Evolutionary conservation across 2,329 filamentous ascomycete genomes (phyloP), one percentile per base, ranked within the genome.

Genomic region (Dendrostoma leiphaemia): DNA sequence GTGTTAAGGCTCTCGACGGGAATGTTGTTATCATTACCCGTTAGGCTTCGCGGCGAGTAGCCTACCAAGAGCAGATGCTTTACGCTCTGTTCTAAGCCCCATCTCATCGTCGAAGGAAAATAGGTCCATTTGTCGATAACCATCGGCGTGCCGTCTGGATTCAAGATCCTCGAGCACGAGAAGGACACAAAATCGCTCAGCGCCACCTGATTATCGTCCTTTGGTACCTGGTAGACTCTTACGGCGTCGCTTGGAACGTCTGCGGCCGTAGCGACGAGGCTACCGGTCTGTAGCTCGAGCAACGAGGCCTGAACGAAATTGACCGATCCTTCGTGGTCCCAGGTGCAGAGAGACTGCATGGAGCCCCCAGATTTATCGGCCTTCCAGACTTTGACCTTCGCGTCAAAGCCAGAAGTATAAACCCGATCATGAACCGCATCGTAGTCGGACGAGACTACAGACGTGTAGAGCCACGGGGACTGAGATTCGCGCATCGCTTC

Each of bases 381-480:
- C 24, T 67, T 72, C 84, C 84, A 87, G 2, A 80, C 69, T 56
- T 85, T 85, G 52, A 85, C 83, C 0, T 79, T 83, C 24, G 74
- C 72, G 61, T 87, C 84, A 58, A 85, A 87, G 59, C 82, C 82
- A 0, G 81, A 81, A 0, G 83, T 86, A 54, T 80, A 86, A 0
- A 75, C 77, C 5, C 78, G 67, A 2, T 73, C 68, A 26, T 71
- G 71, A 0, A 59, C 53, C 2, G 68, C 61, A 53, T 81, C 79
- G 59, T 81, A 82, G 49, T 84, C 81, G 0, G 82, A 84, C 5
- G 81, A 80, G 0, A 85, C 83, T 0, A 87, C 83, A 0, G 84
- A 85, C 0, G 81, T 79, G 60, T 84, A 87, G 0, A 86, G 69
- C 83, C 83, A 87, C 0, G 80, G 80, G 46, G 83, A 80, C 57